Evolutionary conservation across 2,329 filamentous ascomycete genomes (phyloP).

Genomic region (Colletotrichum paranaense): DNA sequence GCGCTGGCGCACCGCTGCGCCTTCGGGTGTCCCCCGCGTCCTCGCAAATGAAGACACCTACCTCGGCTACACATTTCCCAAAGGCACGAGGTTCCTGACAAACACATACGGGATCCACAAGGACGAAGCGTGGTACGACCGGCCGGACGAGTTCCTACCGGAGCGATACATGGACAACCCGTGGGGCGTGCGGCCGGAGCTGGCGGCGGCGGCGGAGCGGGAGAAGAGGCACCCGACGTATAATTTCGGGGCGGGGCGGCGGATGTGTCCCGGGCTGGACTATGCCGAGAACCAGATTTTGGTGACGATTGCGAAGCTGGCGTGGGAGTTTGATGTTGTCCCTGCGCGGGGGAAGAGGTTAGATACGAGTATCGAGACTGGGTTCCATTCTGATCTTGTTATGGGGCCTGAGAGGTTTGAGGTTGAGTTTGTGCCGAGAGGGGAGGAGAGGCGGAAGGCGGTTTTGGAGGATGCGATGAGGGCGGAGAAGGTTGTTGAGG

Average conservation of each 20-base stretch:
- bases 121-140: constrained; percentile 39
- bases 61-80: constrained; percentile 59
- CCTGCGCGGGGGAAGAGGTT: constrained; percentile 30
- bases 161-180: constrained; percentile 40
- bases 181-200: constrained; percentile 27
- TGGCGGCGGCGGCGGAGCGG: background rate
- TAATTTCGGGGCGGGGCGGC: constrained; percentile 59
- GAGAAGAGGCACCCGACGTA: constrained; percentile 45
- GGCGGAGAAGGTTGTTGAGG: background rate
- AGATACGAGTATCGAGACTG: constrained; percentile 41
- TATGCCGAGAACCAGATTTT: constrained; percentile 59
- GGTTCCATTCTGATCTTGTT: constrained; percentile 38
- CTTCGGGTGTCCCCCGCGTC: constrained; percentile 57
- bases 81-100: constrained; percentile 54
- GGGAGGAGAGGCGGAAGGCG: constrained; percentile 32
- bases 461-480: constrained; percentile 28
- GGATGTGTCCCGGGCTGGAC: constrained; percentile 60
- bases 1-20: constrained; percentile 54
- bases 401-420: constrained; percentile 37
- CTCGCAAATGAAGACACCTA: constrained; percentile 60
- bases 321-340: constrained; percentile 60
- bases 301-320: constrained; percentile 49
- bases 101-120: constrained; percentile 47
- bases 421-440: constrained; percentile 37
- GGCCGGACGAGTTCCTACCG: constrained; percentile 42